A percentile compares a stretch with the other conserved stretches of the same genome.
phyloP scores from a whole-genome alignment of 108 stramenopile genomes.

The Nitzschia palea region DNA sequence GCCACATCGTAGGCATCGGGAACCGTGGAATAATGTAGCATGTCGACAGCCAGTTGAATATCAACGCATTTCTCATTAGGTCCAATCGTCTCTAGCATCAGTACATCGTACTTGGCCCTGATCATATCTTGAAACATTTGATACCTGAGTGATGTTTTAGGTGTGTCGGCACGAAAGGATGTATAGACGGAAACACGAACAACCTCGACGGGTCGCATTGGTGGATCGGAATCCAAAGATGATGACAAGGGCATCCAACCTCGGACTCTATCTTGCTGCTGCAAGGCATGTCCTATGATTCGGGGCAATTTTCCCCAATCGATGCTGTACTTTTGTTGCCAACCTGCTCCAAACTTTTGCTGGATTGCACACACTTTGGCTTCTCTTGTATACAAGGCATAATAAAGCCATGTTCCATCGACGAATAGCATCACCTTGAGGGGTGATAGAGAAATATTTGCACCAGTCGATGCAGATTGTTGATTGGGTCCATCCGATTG shows the following conservation, averaged over 20 bases:
- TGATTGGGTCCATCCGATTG: neutral
- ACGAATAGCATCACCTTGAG: slow-evolving; percentile 86
- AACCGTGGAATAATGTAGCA: slow-evolving; percentile 86
- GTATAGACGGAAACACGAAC: slow-evolving; percentile 77
- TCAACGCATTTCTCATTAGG: slow-evolving; percentile 87
- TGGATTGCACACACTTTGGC: slow-evolving; percentile 47
- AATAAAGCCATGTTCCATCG: slow-evolving; percentile 93
- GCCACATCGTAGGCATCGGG: slow-evolving; percentile 87
- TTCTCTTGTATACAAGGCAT: slow-evolving; percentile 57
- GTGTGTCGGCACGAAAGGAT: slow-evolving; percentile 65
- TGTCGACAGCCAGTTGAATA: slow-evolving; percentile 86
- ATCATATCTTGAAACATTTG: slow-evolving; percentile 83
- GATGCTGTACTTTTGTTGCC: slow-evolving; percentile 62
- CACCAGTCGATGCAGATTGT: slow-evolving; percentile 14
- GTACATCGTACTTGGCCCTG: slow-evolving; percentile 74
- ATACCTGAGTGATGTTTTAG: slow-evolving; percentile 55
- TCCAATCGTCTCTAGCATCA: slow-evolving; percentile 80
- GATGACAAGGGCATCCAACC: slow-evolving; percentile 33
- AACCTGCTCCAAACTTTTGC: slow-evolving; percentile 65
- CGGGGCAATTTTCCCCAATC: slow-evolving; percentile 72
- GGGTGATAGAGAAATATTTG: slow-evolving; percentile 50
- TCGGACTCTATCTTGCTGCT: slow-evolving; percentile 42
- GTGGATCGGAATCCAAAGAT: neutral
- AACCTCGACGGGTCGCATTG: slow-evolving; percentile 74
- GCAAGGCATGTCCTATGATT: slow-evolving; percentile 56